Evolutionary conservation across 2,329 filamentous ascomycete species (phyloP), one percentile per base, ranked within the genome.

Genomic region (Neofusicoccum sp.): DNA sequence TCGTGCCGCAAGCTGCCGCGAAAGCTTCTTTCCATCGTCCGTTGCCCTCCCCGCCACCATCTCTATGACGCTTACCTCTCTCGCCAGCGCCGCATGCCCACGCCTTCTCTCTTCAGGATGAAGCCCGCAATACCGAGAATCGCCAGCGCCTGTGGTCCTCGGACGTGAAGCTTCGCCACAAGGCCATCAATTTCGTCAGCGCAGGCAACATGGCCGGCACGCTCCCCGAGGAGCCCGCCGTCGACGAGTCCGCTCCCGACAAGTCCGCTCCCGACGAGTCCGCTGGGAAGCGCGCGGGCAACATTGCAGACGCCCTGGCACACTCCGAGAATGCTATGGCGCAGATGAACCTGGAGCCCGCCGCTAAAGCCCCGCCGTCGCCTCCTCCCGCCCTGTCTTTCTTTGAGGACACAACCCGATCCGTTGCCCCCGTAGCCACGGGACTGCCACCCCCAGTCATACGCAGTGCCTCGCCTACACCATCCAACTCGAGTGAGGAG

Each of bases 401-500:
- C 48, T 61, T 56, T 26, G 59, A 56, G 49, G 59, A 61, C 31
- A 61, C 59, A 6, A 44, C 28, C 2, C 48, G 61, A 16, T 62
- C 45, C 30, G 57, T 24, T 41, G 47, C 40, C 4, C 26, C 36
- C 14, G 28, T 20, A 24, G n/a, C 11, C 12, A 51, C 58, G 4
- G 31, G 31, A n/a, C 26, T 61, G 28, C 60, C 58, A 9, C 49
- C 44, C 20, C 63, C 69, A 16, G 31, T 66, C 0, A 69, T 74
- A 45, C 76, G 76, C 30, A 73, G 70, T 38, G 67, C 75, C 2
- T 79, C 77, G 12, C 76, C 76, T 14, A 75, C 75, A 1, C 68
- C 69, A 6, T 82, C 81, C 0, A 80, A 85, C 64, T 90, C 88
- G 0, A 89, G 87, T 67, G 89, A 90, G 49, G 90, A 96, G 65